phyloP scores from a whole-genome alignment of 2,329 filamentous ascomycete species.

The Cytospora leucostoma region DNA sequence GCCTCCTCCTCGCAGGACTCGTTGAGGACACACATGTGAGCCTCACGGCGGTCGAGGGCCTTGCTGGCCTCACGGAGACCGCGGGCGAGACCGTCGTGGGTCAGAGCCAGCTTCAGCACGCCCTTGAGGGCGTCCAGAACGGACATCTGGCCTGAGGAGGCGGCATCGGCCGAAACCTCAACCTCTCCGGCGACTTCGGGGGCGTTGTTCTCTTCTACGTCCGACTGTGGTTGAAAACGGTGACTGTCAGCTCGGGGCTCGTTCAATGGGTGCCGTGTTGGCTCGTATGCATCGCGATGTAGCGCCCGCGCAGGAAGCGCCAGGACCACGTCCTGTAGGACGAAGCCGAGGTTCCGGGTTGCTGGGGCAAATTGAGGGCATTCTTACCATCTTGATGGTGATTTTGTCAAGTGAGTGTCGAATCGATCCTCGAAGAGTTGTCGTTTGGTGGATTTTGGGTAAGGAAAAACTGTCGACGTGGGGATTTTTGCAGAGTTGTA shows the following conservation, averaged over 20 bases:
- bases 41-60: slow-evolving; percentile 96
- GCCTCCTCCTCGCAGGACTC: slow-evolving; percentile 99
- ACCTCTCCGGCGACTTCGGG: slow-evolving; percentile 86
- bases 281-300: slow-evolving; percentile 17
- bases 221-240: slow-evolving; percentile 68
- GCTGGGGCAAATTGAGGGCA: slow-evolving; percentile 8
- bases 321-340: not conserved
- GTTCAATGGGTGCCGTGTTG: slow-evolving; percentile 23
- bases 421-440: slow-evolving; percentile 68
- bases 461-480: slow-evolving; percentile 28
- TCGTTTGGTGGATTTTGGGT: slow-evolving; percentile 30
- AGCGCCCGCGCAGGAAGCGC: slow-evolving; percentile 12
- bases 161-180: slow-evolving; percentile 91
- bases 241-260: slow-evolving; percentile 31
- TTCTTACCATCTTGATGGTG: slow-evolving; percentile 62
- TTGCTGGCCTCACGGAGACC: slow-evolving; percentile 98
- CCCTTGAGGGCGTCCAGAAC: slow-evolving; percentile 98
- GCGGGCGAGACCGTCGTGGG: slow-evolving; percentile 98
- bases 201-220: slow-evolving; percentile 99
- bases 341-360: not conserved
- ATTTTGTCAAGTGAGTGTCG: slow-evolving; percentile 54
- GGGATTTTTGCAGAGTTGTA: slow-evolving; percentile 31
- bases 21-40: slow-evolving; percentile 99
- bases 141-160: slow-evolving; percentile 90
- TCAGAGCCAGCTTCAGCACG: slow-evolving; percentile 96